phyloP scores from a whole-genome alignment of 257 asterid genomes.

The Przewalskia tangutica region DNA sequence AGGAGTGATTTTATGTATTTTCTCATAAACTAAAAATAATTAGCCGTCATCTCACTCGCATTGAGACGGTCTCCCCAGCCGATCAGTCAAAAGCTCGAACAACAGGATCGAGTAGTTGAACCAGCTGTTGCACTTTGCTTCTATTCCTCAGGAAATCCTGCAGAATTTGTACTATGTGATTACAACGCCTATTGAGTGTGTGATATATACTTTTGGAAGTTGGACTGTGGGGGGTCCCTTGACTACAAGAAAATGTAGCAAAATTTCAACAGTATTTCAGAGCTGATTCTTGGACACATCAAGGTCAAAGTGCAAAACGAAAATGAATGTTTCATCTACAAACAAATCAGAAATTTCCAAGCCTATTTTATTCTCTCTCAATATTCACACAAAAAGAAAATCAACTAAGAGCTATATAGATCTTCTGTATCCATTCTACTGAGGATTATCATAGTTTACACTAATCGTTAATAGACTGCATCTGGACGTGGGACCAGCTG shows the following conservation, averaged over 20 bases:
- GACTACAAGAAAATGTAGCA: background rate
- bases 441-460: background rate
- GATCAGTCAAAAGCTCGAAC: constrained; percentile 59
- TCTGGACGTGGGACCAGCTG: background rate
- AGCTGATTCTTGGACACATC: background rate
- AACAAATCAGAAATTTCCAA: background rate
- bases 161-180: constrained; percentile 8
- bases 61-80: constrained; percentile 78
- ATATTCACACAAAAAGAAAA: background rate
- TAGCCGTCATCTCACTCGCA: constrained; percentile 46
- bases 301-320: background rate
- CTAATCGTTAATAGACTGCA: background rate
- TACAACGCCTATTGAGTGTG: background rate
- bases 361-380: background rate
- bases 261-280: background rate
- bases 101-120: constrained; percentile 64
- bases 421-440: background rate
- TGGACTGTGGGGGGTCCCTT: background rate
- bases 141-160: constrained; percentile 80
- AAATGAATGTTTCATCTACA: background rate
- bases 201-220: background rate
- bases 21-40: too few species aligned
- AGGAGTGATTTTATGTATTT: too few species aligned
- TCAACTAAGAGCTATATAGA: background rate
- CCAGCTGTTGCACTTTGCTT: constrained; percentile 69